A percentile compares a stretch with the other conserved stretches of the same genome.
phyloP scores from a whole-genome alignment of 2,329 filamentous ascomycete genomes.

The Penicillium occitanis region DNA sequence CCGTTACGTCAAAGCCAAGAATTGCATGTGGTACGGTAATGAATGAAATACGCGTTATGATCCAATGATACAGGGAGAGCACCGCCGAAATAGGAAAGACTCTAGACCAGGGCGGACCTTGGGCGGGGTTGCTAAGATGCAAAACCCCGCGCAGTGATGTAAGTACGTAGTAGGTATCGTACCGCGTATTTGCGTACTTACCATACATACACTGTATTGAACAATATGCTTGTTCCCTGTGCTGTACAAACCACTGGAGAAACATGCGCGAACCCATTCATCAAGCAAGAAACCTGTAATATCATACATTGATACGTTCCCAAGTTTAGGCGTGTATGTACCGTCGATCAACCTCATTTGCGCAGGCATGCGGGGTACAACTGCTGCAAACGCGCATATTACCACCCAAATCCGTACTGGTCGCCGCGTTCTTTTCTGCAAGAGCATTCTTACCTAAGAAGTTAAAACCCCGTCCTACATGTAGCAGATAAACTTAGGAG shows the following conservation, averaged over 20 bases:
- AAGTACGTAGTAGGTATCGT: neutral
- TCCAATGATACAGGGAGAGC: neutral
- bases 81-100: neutral
- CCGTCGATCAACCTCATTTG: neutral
- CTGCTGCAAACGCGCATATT: neutral
- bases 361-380: neutral
- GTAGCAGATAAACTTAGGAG: neutral
- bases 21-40: neutral
- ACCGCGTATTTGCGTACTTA: conserved; percentile 1
- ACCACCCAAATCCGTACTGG: conserved; percentile 2
- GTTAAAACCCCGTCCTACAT: neutral
- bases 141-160: neutral
- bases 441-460: neutral
- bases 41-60: neutral
- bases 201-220: neutral
- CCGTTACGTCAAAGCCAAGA: conserved; percentile 2
- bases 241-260: neutral
- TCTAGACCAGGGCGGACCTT: neutral
- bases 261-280: neutral
- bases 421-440: neutral
- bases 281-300: neutral
- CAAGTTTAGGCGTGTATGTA: neutral
- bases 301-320: neutral
- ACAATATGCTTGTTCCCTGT: neutral
- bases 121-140: neutral